Evolutionary conservation across 2,329 filamentous ascomycete species (phyloP), one percentile per base, ranked within the genome.

Genomic region (Pyricularia sp.): DNA sequence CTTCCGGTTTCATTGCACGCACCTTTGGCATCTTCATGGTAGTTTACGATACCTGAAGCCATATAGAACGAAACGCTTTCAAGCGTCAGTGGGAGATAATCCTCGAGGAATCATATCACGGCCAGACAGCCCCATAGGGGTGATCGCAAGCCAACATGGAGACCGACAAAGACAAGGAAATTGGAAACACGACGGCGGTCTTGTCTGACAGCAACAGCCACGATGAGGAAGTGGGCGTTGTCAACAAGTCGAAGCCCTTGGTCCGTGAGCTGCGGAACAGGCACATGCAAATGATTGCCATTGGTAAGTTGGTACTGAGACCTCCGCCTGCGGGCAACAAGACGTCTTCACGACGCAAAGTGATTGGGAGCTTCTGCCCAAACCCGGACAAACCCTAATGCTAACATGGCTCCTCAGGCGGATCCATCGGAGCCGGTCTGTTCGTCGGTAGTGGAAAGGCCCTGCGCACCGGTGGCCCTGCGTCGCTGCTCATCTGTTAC

Each of bases 381-480:
- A 31, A 22, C 2, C 44, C 31, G 30, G 44, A 28, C n/a, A 3
- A 12, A n/a, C 16, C 19, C n/a, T 19, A 62, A 12, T 40, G 1
- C 26, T 30, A 3, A 30, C 16, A 19, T 31, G 24, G 5, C 28
- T 33, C 24, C 30, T 16, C 64, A 77, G 76, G 77, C 64, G 78
- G 77, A 70, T 75, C 78, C 16, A 79, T 79, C 62, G 77, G 78
- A 66, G 77, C 77, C 68, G 88, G 88, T 77, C 79, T 91, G 10
- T 91, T 91, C 73, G 86, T 91, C 66, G 84, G 86, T 62, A 87
- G 86, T 2, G 87, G 86, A 62, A 73, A 73, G 59, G 85, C 86
- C 44, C 75, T 89, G 64, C 76, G 79, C 28, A 77, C 73, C n/a
- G 87, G 86, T 70, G 88, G 87, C 30, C 88, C 87, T 19, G 77